Conservation (phyloP, 371 early-diverging fungal species). For the Mortierella sp. region DNA sequence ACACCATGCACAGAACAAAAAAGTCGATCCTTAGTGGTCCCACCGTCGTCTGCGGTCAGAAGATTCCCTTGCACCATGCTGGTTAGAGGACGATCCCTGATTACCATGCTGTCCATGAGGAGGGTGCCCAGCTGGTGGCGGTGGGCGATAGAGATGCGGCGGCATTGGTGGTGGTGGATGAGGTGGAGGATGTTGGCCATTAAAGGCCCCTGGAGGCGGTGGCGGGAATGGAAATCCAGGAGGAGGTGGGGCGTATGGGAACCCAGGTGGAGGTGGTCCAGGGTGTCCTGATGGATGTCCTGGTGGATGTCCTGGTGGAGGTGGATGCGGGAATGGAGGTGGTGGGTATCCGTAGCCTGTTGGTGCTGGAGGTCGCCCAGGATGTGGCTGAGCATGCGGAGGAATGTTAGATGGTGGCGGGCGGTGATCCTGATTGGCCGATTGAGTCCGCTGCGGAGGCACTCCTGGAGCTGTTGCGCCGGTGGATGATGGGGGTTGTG, state of each 20-base stretch:
- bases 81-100: conserved; percentile 2
- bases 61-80: conserved; percentile 1
- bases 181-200: conserved; percentile 12
- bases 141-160: conserved; percentile 20
- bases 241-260: conserved; percentile 12
- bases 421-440: not conserved
- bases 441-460: conserved; percentile 2
- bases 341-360: conserved; percentile 21
- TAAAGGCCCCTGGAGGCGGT: conserved; percentile 4
- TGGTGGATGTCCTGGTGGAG: conserved; percentile 33
- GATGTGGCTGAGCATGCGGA: not conserved
- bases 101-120: conserved; percentile 13
- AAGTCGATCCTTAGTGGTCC: conserved; percentile 9
- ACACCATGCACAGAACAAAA: too few species aligned
- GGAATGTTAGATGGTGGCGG: conserved; percentile 1
- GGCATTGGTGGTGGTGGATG: conserved; percentile 23
- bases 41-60: conserved; percentile 31
- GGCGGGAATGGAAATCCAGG: conserved; percentile 20
- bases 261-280: conserved; percentile 31
- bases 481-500: not conserved
- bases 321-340: conserved; percentile 23
- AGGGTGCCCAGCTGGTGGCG: conserved; percentile 12
- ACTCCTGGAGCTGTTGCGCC: not conserved
- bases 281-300: conserved; percentile 36
- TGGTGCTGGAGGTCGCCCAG: conserved; percentile 13